These are phyloP conservation scores for Lichtheimia hyalospora DNA, from an alignment of 371 early-diverging fungal genomes.

Conservation along the genomic window DNA sequence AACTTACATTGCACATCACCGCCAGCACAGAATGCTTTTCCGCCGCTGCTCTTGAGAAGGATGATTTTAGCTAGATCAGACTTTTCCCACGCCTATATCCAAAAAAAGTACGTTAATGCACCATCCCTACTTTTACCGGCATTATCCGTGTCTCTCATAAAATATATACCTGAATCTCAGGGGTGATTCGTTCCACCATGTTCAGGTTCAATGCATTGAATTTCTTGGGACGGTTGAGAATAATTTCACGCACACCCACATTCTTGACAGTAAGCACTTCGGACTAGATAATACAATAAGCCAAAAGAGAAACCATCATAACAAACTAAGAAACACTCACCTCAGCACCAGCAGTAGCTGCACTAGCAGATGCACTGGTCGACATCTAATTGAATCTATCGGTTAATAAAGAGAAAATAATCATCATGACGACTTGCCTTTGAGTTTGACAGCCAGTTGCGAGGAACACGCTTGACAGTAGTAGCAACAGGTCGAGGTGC, in stretches of 20 bases:
- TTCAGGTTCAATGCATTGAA: conserved; percentile 85
- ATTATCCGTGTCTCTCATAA: neutral
- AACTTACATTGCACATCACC: conserved; percentile 88
- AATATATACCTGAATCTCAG: conserved; percentile 71
- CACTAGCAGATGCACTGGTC: conserved; percentile 16
- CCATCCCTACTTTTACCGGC: neutral
- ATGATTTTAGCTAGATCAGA: conserved; percentile 89
- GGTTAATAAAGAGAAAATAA: neutral
- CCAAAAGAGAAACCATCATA: too few relatives aligned
- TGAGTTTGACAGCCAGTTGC: conserved; percentile 20
- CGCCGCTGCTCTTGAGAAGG: conserved; percentile 75
- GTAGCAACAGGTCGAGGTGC: conserved; percentile 9
- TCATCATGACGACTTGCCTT: neutral
- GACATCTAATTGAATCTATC: conserved; percentile 17
- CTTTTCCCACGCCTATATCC: conserved; percentile 80
- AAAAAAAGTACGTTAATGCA: neutral
- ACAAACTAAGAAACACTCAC: neutral
- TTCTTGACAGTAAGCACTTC: conserved; percentile 53
- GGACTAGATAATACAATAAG: conserved; percentile 25
- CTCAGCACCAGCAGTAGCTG: conserved; percentile 31
- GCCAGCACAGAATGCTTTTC: conserved; percentile 94
- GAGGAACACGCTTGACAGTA: neutral
- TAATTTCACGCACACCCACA: conserved; percentile 42
- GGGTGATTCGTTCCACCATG: conserved; percentile 85
- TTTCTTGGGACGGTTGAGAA: conserved; percentile 87